Evolutionary conservation across 1,139 yeast species (phyloP), one percentile per base, ranked within the genome.

Genomic region (Debaryomyces sp.): DNA sequence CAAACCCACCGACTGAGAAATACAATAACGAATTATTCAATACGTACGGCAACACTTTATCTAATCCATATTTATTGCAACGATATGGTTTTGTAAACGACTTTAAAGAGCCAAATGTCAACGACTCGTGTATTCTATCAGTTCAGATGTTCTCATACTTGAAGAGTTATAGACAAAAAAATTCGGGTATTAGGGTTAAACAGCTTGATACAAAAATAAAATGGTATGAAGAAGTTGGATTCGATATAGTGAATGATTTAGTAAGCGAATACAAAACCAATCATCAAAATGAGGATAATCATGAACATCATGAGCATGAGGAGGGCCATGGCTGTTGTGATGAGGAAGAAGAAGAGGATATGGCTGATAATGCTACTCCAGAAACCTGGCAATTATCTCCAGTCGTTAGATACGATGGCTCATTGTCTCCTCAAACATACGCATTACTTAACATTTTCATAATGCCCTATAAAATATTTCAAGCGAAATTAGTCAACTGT

Each of bases 21-120:
- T 61, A 71, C 13, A 56, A 57, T 3, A 63, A 56, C 48, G 96
- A 90, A 60, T 64, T 90, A 10, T 87, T 83, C 72, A 89, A 88
- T 64, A 83, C 94, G 0, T 89, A 89, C 58, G 96, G 96, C 0
- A 85, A 85, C 40, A 73, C 70, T 37, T 71, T 85, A 39, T 71
- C 87, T 13, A 89, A 88, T 56, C 77, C 88, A 0, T 77, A 81
- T 41, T 69, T 90, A 36, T 66, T 90, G 13, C 84, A 90, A 23
- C 77, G 89, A 50, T 90, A 89, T 59, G 96, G 96, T 0, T 89
- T 90, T 62, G 79, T 86, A 6, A 73, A 79, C 34, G 23, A 32
- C 23, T 12, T 12, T 13, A 66, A 70, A 50, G 70, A 75, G 38
- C 57, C 61, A 36, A 87, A 89, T 58, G 70, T 71, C 21, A 77